phyloP scores from a whole-genome alignment of 192 early-diverging fungal species.

The Rhizoclosmatium globosum region DNA sequence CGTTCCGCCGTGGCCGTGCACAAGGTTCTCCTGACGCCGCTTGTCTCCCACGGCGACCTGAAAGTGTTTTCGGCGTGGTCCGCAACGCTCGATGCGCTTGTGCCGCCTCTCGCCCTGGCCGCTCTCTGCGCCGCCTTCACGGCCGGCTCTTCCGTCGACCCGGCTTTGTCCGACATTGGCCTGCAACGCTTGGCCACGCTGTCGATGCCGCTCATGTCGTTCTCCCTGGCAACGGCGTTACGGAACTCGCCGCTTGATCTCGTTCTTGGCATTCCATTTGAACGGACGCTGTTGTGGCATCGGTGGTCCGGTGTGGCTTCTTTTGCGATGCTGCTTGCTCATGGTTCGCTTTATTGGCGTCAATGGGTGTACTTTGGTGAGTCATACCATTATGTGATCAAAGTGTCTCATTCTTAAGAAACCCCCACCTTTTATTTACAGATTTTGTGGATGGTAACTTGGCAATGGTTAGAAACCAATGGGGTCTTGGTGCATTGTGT shows the following conservation, averaged over 20 bases:
- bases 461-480: constrained; percentile 28
- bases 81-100: not conserved
- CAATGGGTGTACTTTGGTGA: constrained; percentile 11
- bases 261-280: not conserved
- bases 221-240: not conserved
- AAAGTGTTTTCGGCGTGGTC: not conserved
- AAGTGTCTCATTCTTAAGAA: not conserved
- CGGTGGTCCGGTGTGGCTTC: constrained; percentile 4
- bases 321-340: constrained; percentile 10
- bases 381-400: not conserved
- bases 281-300: constrained; percentile 4
- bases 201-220: not conserved
- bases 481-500: constrained; percentile 56
- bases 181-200: constrained; percentile 17
- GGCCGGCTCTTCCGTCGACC: constrained; percentile 1
- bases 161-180: constrained; percentile 20
- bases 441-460: not conserved
- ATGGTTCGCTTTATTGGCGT: not conserved
- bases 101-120: constrained; percentile 1
- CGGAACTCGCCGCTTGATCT: not conserved
- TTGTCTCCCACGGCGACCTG: not conserved
- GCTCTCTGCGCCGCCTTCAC: not conserved
- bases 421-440: not conserved
- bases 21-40: not conserved
- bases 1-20: not conserved